phyloP scores from a whole-genome alignment of 2,329 filamentous ascomycete genomes.

The Blumeriella jaapii region DNA sequence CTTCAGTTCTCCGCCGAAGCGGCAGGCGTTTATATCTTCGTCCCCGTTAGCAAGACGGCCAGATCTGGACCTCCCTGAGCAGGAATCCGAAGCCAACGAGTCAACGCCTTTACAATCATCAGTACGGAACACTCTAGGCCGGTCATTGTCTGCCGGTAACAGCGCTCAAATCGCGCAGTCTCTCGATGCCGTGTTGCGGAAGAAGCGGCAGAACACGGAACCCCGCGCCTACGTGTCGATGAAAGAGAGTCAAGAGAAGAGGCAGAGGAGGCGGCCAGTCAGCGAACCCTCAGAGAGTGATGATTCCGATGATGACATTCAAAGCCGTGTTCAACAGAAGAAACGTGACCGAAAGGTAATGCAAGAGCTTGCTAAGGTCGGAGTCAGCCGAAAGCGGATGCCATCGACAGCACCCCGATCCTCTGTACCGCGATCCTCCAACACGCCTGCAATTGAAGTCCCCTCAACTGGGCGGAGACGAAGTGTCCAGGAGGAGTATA shows the following conservation, averaged over 20 bases:
- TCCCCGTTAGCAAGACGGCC: constrained; percentile 17
- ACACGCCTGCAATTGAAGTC: constrained; percentile 7
- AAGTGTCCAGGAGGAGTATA: constrained; percentile 20
- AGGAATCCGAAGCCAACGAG: constrained; percentile 1
- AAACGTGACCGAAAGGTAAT: constrained; percentile 10
- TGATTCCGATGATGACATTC: constrained; percentile 22
- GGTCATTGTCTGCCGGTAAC: constrained; percentile 8
- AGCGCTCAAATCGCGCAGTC: constrained; percentile 7
- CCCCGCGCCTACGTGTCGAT: constrained; percentile 21
- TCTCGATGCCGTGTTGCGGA: constrained; percentile 10
- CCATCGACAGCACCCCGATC: constrained; percentile 5
- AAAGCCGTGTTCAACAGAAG: no score
- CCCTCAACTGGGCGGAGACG: constrained; percentile 18
- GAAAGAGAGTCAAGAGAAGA: constrained; percentile 24
- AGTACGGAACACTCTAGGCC: constrained; percentile 8
- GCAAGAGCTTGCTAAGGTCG: constrained; percentile 12
- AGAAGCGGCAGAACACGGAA: constrained; percentile 7
- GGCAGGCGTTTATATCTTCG: constrained; percentile 4
- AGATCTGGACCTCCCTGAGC: neutral
- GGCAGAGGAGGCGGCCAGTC: constrained; percentile 6
- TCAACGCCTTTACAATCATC: constrained; percentile 13
- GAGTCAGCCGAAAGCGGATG: constrained; percentile 5
- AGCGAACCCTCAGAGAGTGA: constrained; percentile 10
- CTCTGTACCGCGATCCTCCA: constrained; percentile 4
- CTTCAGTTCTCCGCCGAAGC: constrained; percentile 16